Evolutionary conservation across 768 basidiomycete genomes (phyloP).

Genomic region (Mycena olivaceomarginata): DNA sequence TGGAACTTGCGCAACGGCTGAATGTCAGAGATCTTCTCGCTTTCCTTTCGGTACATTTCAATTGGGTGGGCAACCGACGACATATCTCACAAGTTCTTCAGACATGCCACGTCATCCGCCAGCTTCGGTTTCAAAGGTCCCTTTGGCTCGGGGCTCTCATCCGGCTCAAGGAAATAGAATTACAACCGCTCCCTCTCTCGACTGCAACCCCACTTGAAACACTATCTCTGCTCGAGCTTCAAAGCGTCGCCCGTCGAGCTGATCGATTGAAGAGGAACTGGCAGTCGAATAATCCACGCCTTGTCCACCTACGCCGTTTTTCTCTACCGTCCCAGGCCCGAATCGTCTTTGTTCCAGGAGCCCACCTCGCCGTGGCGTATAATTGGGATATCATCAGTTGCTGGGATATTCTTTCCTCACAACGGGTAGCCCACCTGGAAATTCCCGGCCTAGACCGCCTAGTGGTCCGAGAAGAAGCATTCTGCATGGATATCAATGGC

Average conservation of each 20-base stretch:
- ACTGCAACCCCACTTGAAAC: neutral
- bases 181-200: neutral
- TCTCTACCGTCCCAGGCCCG: neutral
- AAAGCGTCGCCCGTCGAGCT: neutral
- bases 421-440: neutral
- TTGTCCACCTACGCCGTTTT: neutral
- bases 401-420: conserved; percentile 8
- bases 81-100: neutral
- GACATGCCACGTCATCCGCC: conserved; percentile 1
- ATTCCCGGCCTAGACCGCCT: neutral
- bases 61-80: neutral
- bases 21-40: neutral
- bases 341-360: conserved; percentile 1
- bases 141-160: conserved; percentile 8
- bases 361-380: neutral
- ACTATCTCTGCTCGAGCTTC: neutral
- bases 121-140: neutral
- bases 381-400: neutral
- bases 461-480: neutral
- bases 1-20: neutral
- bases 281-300: neutral
- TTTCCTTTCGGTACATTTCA: neutral
- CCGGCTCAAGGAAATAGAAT: neutral
- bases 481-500: conserved; percentile 1
- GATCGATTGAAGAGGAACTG: neutral